Base-by-base conservation (phyloP, 2,329 filamentous ascomycete species). In the Hirsutella minnesotensis region DNA sequence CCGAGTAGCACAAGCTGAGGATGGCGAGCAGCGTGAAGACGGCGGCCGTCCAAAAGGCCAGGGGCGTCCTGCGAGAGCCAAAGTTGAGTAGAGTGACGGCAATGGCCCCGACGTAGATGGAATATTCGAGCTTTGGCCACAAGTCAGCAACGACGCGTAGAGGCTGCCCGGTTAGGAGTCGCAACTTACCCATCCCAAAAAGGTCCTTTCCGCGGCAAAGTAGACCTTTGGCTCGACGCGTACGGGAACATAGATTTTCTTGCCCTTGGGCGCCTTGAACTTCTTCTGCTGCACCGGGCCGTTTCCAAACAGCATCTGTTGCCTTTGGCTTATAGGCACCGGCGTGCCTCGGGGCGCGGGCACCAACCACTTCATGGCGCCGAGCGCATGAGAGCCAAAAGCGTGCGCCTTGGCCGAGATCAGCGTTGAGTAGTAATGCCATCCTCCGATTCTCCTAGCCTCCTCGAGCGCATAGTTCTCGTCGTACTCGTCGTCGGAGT, bases 151-250 rank as follows among this genome's bases (percentile, higher is more conserved):
- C n/a, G n/a, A n/a, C n/a, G n/a, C n/a, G n/a, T n/a, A n/a, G n/a
- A n/a, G n/a, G n/a, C 24, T 27, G 24, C 7, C 12, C 24, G 12
- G 12, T 5, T 5, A n/a, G 33, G 15, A 19, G 15, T 8, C 16
- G 10, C 20, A 38, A 66, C 78, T 67, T 65, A 84, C 81, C 88
- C 92, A 98, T 49, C 87, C 86, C 44, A 98, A 74, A 66, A 95
- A 98, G 1, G 92, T 98, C 50, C 92, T 79, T 64, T 98, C 92
- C 1, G 88, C 89, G 19, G 92, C 92, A 59, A 98, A 95, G 63
- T 88, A 95, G 40, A 98, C 92, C 66, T 98, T 98, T 29, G 92
- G 92, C 63, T 98, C 92, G 29, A 98, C 89, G 39, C 92, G 81
- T 43, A 96, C 83, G 13, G 90, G 90, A 20, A 98, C 92, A 56